These are phyloP conservation scores for Rhodamnia rubescens DNA, from an alignment of 345 rosid genomes.

Conservation along the genomic window DNA sequence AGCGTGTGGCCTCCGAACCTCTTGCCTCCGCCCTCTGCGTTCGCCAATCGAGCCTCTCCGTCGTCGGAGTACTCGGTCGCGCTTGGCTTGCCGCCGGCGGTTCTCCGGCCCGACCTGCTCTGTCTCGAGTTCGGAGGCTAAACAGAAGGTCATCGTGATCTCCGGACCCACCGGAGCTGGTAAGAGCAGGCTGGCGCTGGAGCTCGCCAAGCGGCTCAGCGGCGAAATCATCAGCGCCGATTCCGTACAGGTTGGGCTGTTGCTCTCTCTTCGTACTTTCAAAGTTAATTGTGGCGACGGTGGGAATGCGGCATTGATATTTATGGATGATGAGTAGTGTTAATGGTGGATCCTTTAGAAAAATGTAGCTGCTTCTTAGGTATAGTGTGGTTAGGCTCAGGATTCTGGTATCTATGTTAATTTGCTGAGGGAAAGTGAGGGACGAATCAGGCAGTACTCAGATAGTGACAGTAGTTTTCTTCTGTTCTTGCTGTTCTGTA, in stretches of 20 bases:
- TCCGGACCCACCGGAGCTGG: slow-evolving; percentile 96
- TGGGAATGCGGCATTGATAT: not conserved
- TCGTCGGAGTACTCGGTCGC: not conserved
- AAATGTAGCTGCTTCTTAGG: not conserved
- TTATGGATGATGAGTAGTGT: not conserved
- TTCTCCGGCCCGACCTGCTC: slow-evolving; percentile 21
- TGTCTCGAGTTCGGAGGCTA: slow-evolving; percentile 10
- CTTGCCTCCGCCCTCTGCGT: slow-evolving; percentile 23
- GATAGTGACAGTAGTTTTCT: not conserved
- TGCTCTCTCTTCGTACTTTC: not conserved
- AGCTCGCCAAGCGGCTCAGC: slow-evolving; percentile 79
- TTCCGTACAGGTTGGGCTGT: slow-evolving; percentile 66
- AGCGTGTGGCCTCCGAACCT: slow-evolving; percentile 24
- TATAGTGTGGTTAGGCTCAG: not conserved
- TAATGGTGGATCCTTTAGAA: not conserved
- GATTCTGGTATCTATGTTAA: not conserved
- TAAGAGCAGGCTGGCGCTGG: slow-evolving; percentile 73
- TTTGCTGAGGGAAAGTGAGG: not conserved
- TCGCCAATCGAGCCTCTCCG: slow-evolving; percentile 11
- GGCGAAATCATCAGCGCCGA: slow-evolving; percentile 98
- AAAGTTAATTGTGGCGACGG: not conserved
- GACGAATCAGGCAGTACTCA: not conserved
- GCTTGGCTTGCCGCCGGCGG: slow-evolving; percentile 17
- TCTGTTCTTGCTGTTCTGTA: not conserved
- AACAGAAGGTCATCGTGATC: slow-evolving; percentile 67